phyloP scores from a whole-genome alignment of 257 asterid genomes.

The Capsicum chinense region DNA sequence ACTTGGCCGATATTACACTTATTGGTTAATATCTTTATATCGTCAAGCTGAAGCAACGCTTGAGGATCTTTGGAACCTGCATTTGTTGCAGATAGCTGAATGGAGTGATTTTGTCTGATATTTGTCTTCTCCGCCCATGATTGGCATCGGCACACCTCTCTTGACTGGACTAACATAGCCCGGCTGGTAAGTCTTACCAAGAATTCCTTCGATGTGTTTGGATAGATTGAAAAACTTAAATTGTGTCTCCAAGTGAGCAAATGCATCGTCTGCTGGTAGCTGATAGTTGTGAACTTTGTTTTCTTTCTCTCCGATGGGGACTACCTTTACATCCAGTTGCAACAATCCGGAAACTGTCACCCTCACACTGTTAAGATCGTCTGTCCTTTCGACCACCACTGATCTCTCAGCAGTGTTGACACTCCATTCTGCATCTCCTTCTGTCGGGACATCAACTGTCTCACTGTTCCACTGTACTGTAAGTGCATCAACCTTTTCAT shows the following conservation, averaged over 20 bases:
- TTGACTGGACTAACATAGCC: slow-evolving; percentile 62
- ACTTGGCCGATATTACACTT: background rate
- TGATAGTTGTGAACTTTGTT: slow-evolving; percentile 65
- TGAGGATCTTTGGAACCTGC: slow-evolving; percentile 59
- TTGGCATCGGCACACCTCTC: slow-evolving; percentile 70
- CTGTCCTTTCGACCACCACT: slow-evolving; percentile 63
- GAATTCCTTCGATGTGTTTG: slow-evolving; percentile 55
- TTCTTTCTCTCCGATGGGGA: slow-evolving; percentile 57
- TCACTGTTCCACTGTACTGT: slow-evolving; percentile 54
- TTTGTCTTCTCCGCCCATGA: slow-evolving; percentile 78
- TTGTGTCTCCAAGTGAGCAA: slow-evolving; percentile 69
- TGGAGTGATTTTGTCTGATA: slow-evolving; percentile 59
- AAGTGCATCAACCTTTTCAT: slow-evolving; percentile 51
- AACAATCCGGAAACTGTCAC: slow-evolving; percentile 43
- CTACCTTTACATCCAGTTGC: slow-evolving; percentile 57
- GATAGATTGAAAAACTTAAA: slow-evolving; percentile 61
- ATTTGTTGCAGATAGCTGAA: slow-evolving; percentile 56
- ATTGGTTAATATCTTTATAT: slow-evolving; percentile 16
- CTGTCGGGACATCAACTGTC: slow-evolving; percentile 45
- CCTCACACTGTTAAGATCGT: slow-evolving; percentile 58
- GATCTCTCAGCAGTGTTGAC: slow-evolving; percentile 38
- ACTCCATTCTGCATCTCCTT: slow-evolving; percentile 64
- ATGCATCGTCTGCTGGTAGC: slow-evolving; percentile 54
- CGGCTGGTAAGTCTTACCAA: slow-evolving; percentile 68
- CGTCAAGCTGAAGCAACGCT: slow-evolving; percentile 37